Percentiles rank a stretch among this genome's conserved stretches.
phyloP scores from a whole-genome alignment of 2,329 filamentous ascomycete genomes.

The Diaporthe vexans region DNA sequence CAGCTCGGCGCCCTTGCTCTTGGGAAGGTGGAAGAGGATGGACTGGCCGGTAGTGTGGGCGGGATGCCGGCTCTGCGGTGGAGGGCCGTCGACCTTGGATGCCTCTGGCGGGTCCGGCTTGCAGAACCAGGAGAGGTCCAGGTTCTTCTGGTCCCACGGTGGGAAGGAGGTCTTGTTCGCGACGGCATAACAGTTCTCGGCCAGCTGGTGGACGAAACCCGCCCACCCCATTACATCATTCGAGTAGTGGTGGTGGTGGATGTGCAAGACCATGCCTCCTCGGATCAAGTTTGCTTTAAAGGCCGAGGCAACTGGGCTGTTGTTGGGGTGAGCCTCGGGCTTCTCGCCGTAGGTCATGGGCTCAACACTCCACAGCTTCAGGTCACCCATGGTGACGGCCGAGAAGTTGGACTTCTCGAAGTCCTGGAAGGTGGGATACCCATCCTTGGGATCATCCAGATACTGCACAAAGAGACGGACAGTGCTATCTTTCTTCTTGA shows the following conservation, averaged over 20 bases:
- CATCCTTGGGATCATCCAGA: slow-evolving; percentile 52
- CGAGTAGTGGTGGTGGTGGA: slow-evolving; percentile 58
- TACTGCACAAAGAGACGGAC: slow-evolving; percentile 53
- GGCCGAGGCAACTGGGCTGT: slow-evolving; percentile 51
- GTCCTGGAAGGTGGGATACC: slow-evolving; percentile 55
- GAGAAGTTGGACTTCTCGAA: slow-evolving; percentile 54
- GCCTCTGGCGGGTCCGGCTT: slow-evolving; percentile 48
- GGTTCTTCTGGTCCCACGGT: slow-evolving; percentile 52
- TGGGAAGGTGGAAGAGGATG: slow-evolving; percentile 59
- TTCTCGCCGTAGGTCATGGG: slow-evolving; percentile 57
- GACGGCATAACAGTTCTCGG: slow-evolving; percentile 54
- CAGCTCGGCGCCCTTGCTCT: slow-evolving; percentile 57
- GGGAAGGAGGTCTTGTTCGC: slow-evolving; percentile 48
- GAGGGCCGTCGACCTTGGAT: slow-evolving; percentile 50
- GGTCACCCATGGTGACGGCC: slow-evolving; percentile 50
- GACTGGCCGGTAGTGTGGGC: slow-evolving; percentile 45
- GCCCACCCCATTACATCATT: slow-evolving; percentile 60
- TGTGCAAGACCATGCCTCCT: slow-evolving; percentile 57
- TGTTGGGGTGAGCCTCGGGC: slow-evolving; percentile 53
- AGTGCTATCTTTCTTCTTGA: slow-evolving; percentile 49
- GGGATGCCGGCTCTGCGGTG: slow-evolving; percentile 48
- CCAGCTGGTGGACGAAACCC: slow-evolving; percentile 54
- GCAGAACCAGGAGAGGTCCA: slow-evolving; percentile 53
- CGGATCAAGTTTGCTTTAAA: slow-evolving; percentile 59
- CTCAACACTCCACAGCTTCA: slow-evolving; percentile 51